Base-by-base conservation (phyloP, 1,139 yeast genomes). In the Sugiyamaella japonica region DNA sequence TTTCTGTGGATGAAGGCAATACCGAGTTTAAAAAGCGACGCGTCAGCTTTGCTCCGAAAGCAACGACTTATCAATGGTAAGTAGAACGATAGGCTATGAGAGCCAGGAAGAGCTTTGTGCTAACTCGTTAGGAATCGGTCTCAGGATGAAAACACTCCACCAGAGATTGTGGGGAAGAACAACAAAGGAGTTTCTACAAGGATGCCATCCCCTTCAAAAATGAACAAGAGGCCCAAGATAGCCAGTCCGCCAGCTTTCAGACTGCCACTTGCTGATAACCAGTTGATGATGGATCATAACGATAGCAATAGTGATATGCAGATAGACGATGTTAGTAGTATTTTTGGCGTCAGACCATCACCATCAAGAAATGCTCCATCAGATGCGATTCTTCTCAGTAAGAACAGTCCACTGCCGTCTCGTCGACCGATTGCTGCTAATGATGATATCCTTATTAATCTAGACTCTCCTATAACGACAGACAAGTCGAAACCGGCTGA, bases 31-130 rank as follows among this genome's bases (percentile, higher is more conserved):
- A 49, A 39, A 56, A 56, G 48, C 66, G 81, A 55, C 63, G 81
- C 36, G 82, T 78, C 6, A 76, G 80, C 45, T 78, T 78, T 65
- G 80, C 80, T 5, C 80, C 80, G 5, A 80, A 77, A 61, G 81
- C 77, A 0, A 77, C 80, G 3, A 50, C 2, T 64, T 77, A 41
- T 47, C 54, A 56, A 49, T 80, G 77, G 63, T 53, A 52, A 55
- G 61, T 60, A 28, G 20, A 9, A 39, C 16, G 29, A 20, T 13
- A 34, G 38, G 38, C 38, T n/a, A n/a, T n/a, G n/a, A n/a, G n/a
- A n/a, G n/a, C n/a, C n/a, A n/a, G n/a, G n/a, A n/a, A n/a, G n/a
- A n/a, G n/a, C n/a, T n/a, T n/a, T 34, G 34, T 39, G 46, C 37
- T 47, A 45, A 37, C 34, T 46, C 36, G 5, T n/a, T 38, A 50